A percentile compares a stretch with the other conserved stretches of the same genome.
Evolutionary conservation across 805 yeast genomes (phyloP).

Genomic region (Wickerhamiella spandovensis): DNA sequence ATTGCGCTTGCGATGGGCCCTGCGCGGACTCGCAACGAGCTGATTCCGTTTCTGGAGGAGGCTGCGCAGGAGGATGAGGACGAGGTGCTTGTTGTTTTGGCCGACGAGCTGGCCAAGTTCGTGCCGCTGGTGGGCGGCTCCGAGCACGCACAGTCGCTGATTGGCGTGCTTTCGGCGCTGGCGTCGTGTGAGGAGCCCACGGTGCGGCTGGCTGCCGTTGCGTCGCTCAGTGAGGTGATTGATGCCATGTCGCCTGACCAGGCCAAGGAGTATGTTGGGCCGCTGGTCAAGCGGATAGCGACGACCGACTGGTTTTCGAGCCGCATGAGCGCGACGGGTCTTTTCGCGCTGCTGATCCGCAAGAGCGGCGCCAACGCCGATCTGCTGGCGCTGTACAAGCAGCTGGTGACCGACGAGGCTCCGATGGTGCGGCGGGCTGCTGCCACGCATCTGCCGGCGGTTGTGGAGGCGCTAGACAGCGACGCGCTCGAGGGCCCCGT

Average conservation of each 20-base stretch:
- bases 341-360: constrained; percentile 49
- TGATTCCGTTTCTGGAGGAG: constrained; percentile 79
- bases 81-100: constrained; percentile 88
- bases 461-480: constrained; percentile 42
- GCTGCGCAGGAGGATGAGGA: constrained; percentile 76
- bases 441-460: constrained; percentile 65
- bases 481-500: constrained; percentile 39
- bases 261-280: constrained; percentile 52
- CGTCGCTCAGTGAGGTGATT: constrained; percentile 62
- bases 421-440: constrained; percentile 98
- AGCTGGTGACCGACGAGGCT: constrained; percentile 74
- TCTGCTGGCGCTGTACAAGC: constrained; percentile 52
- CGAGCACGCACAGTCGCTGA: constrained; percentile 42
- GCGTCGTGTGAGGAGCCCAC: constrained; percentile 93
- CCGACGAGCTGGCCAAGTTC: constrained; percentile 78
- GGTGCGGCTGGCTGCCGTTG: constrained; percentile 89
- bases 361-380: constrained; percentile 37
- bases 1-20: constrained; percentile 92
- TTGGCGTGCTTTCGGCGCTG: constrained; percentile 61
- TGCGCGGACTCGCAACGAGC: constrained; percentile 77
- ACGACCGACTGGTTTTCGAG: constrained; percentile 91
- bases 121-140: constrained; percentile 83
- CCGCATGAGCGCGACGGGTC: constrained; percentile 82
- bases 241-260: constrained; percentile 46
- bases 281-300: constrained; percentile 62